These are phyloP conservation scores for Phytophthora melonis DNA, from an alignment of 352 stramenopile genomes.

Conservation along the genomic window DNA sequence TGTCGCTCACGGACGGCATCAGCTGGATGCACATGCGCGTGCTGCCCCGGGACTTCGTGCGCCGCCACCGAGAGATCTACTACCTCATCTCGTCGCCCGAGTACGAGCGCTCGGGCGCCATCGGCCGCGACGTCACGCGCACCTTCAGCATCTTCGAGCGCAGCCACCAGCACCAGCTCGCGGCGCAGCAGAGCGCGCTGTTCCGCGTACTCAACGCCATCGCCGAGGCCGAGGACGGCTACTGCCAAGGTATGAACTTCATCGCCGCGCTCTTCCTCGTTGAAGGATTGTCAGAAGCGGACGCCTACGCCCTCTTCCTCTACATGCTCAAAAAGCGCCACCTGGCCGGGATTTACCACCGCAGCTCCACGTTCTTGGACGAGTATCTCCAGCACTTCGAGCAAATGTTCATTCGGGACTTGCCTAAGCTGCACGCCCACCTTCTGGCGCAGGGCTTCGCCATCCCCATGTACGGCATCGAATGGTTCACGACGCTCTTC, in stretches of 20 bases:
- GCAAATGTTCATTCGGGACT: constrained; percentile 67
- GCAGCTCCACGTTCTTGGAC: constrained; percentile 85
- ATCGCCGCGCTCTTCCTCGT: constrained; percentile 88
- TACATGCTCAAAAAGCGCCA: constrained; percentile 87
- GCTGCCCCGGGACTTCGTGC: constrained; percentile 63
- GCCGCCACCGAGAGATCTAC: constrained; percentile 83
- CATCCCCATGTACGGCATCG: constrained; percentile 87
- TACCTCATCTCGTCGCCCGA: constrained; percentile 70
- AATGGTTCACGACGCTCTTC: constrained; percentile 92
- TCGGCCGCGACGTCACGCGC: constrained; percentile 84
- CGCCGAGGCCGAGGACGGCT: constrained; percentile 79
- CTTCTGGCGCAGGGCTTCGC: constrained; percentile 73
- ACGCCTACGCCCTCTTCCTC: constrained; percentile 84
- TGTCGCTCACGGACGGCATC: constrained; percentile 74
- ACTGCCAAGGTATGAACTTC: constrained; percentile 93
- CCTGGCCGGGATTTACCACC: constrained; percentile 82
- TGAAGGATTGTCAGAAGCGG: constrained; percentile 79
- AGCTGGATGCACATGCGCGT: constrained; percentile 69
- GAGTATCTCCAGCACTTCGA: constrained; percentile 89
- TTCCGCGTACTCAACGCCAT: constrained; percentile 88
- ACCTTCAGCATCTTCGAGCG: constrained; percentile 90
- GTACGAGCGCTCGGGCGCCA: constrained; percentile 75
- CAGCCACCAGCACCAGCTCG: constrained; percentile 52
- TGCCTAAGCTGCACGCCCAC: constrained; percentile 75
- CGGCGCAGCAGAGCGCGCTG: constrained; percentile 65